Evolutionary conservation across 164 flowering plant species (phyloP).

Genomic region (Umbellularia californica): DNA sequence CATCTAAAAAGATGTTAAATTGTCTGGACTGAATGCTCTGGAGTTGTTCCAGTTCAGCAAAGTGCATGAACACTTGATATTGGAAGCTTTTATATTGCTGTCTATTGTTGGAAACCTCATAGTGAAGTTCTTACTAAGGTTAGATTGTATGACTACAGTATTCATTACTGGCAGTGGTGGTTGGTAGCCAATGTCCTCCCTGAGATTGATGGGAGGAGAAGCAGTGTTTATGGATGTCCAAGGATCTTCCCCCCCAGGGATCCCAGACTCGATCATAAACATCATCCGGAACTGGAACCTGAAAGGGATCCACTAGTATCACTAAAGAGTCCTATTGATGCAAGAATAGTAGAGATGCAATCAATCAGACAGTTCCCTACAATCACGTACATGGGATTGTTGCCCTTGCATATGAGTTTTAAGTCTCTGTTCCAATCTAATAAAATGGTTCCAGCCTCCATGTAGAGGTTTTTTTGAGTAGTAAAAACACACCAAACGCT

Average conservation of each 20-base stretch:
- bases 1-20: conserved; percentile 17
- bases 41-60: conserved; percentile 32
- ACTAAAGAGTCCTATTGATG: too few species aligned
- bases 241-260: neutral
- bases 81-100: neutral
- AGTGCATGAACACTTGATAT: conserved; percentile 27
- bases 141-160: conserved; percentile 21
- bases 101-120: neutral
- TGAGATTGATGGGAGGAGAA: neutral
- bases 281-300: conserved; percentile 5
- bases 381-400: neutral
- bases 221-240: neutral
- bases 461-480: too few species aligned
- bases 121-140: conserved; percentile 5
- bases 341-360: too few species aligned
- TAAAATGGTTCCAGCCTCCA: too few species aligned
- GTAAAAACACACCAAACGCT: too few species aligned
- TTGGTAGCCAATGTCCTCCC: neutral
- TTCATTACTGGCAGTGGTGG: conserved; percentile 26
- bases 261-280: conserved; percentile 12
- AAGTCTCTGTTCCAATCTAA: too few species aligned
- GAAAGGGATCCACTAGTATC: neutral
- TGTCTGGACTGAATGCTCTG: conserved; percentile 21
- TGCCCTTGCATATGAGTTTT: too few species aligned
- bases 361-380: neutral